Conservation (phyloP, 2,329 filamentous ascomycete genomes). For the Phoma sp. region DNA sequence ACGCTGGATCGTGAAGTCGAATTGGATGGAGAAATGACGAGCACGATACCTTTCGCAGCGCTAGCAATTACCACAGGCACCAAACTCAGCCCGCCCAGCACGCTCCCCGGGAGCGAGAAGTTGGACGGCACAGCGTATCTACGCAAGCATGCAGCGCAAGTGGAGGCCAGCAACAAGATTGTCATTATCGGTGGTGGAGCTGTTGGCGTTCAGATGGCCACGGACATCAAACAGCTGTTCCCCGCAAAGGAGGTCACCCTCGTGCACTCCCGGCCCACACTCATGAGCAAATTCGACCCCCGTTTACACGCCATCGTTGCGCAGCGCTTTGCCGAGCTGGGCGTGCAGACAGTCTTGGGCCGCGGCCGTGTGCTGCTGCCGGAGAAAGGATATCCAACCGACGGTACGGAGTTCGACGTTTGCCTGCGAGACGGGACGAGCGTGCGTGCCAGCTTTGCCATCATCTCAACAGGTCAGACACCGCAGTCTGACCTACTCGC, state of each 20-base stretch:
- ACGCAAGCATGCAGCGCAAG: conserved; percentile 57
- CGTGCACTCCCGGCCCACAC: conserved; percentile 61
- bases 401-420: conserved; percentile 6
- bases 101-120: conserved; percentile 10
- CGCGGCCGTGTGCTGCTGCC: not conserved
- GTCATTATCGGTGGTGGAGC: conserved; percentile 62
- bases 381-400: not conserved
- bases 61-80: conserved; percentile 65
- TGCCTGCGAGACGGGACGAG: not conserved
- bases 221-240: conserved; percentile 63
- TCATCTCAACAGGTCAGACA: conserved; percentile 65
- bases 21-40: conserved; percentile 50
- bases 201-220: conserved; percentile 66
- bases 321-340: conserved; percentile 56
- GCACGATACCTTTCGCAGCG: conserved; percentile 54
- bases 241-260: conserved; percentile 63
- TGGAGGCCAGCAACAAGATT: conserved; percentile 55
- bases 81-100: conserved; percentile 29
- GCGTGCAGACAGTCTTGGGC: conserved; percentile 53
- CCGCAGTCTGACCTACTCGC: conserved; percentile 61
- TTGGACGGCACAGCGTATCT: conserved; percentile 30
- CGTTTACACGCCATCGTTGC: conserved; percentile 50
- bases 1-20: conserved; percentile 40
- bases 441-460: conserved; percentile 39
- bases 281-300: conserved; percentile 58